Conservation (phyloP, 805 yeast genomes). For the Wickerhamiella sergipiensis region DNA sequence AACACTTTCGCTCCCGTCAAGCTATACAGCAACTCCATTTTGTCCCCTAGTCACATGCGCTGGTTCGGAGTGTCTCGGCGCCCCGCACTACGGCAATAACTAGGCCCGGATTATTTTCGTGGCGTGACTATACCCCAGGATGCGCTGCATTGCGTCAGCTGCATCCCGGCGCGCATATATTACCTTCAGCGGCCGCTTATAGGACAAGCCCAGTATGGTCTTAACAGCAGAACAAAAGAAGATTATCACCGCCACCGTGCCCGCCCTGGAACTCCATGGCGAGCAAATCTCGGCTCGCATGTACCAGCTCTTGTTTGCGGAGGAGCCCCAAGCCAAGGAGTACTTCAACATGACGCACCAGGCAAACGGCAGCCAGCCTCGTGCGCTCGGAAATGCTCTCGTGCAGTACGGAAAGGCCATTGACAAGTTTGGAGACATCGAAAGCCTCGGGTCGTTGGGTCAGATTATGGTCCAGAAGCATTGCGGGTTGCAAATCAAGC, state of each 20-base stretch:
- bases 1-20: too few species aligned
- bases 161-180: neutral
- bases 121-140: neutral
- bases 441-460: slow-evolving; percentile 40
- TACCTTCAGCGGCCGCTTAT: neutral
- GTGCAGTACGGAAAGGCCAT: slow-evolving; percentile 49
- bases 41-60: too few species aligned
- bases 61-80: too few species aligned
- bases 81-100: neutral
- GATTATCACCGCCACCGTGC: slow-evolving; percentile 26
- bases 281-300: slow-evolving; percentile 39
- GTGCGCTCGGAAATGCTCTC: slow-evolving; percentile 48
- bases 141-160: neutral
- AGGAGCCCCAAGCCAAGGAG: slow-evolving; percentile 41
- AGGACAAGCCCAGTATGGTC: neutral
- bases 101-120: neutral
- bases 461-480: slow-evolving; percentile 51
- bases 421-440: slow-evolving; percentile 31
- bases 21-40: too few species aligned
- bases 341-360: slow-evolving; percentile 52
- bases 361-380: slow-evolving; percentile 41
- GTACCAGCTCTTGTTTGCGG: slow-evolving; percentile 41
- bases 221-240: neutral
- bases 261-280: slow-evolving; percentile 44
- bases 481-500: slow-evolving; percentile 44